Evolutionary conservation across 192 early-diverging fungal genomes (phyloP).

Genomic region (Chytriomyces sp.): DNA sequence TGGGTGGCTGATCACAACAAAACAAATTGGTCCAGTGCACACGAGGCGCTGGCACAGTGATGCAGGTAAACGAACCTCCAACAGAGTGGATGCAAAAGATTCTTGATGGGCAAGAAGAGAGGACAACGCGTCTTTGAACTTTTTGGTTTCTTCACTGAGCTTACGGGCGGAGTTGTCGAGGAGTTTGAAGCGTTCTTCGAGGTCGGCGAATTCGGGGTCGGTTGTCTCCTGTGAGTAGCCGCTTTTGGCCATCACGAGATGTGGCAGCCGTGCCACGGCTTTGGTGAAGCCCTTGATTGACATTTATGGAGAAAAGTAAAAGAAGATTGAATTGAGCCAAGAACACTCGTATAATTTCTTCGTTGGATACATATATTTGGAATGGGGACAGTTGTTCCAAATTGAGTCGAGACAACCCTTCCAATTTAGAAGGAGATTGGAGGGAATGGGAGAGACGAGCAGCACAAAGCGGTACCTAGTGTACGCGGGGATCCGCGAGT

Average conservation of each 20-base stretch:
- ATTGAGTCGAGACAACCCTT: too few species aligned
- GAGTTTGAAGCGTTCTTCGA: constrained; percentile 63
- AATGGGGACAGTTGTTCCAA: too few species aligned
- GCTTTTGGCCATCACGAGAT: constrained; percentile 68
- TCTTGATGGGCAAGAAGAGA: constrained; percentile 63
- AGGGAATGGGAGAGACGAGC: neutral
- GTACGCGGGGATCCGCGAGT: neutral
- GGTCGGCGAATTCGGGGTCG: constrained; percentile 69
- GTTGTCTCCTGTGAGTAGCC: constrained; percentile 54
- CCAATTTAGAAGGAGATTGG: too few species aligned
- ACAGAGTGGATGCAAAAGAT: constrained; percentile 56
- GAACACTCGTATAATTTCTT: too few species aligned
- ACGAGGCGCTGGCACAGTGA: too few species aligned
- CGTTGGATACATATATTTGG: too few species aligned
- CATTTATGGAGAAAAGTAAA: too few species aligned
- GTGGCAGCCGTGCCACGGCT: constrained; percentile 78
- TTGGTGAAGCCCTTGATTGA: constrained; percentile 76
- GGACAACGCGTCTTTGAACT: constrained; percentile 61
- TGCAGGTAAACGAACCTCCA: constrained; percentile 60
- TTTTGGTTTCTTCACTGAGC: constrained; percentile 66
- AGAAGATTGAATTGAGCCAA: too few species aligned
- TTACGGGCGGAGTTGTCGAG: constrained; percentile 59
- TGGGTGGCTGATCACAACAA: too few species aligned
- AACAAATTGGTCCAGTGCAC: neutral
- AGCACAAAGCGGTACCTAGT: neutral